Percentiles rank a stretch among this genome's conserved stretches.
phyloP scores from a whole-genome alignment of 805 yeast genomes.

The Candida schatavii region DNA sequence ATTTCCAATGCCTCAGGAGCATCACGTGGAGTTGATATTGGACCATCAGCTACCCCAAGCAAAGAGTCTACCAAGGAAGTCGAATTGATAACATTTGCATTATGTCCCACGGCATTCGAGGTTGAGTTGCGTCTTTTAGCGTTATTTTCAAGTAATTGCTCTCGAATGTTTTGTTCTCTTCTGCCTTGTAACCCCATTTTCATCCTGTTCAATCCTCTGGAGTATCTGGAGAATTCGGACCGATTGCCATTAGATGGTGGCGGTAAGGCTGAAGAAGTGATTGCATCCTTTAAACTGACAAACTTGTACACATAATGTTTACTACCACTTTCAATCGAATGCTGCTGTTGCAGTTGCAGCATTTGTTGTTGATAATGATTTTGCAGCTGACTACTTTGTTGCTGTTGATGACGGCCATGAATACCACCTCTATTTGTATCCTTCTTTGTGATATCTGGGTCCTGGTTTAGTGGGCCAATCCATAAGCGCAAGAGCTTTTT shows the following conservation, averaged over 20 bases:
- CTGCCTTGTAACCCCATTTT: conserved; percentile 31
- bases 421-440: neutral
- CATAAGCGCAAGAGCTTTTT: conserved; percentile 32
- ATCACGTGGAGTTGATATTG: neutral
- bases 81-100: neutral
- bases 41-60: neutral
- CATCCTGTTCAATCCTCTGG: conserved; percentile 35
- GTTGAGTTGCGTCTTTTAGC: neutral
- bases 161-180: conserved; percentile 4
- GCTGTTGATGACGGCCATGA: neutral
- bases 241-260: conserved; percentile 8
- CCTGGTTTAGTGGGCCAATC: conserved; percentile 17
- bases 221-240: conserved; percentile 19
- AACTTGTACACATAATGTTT: conserved; percentile 20
- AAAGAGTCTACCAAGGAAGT: conserved; percentile 11
- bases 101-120: neutral
- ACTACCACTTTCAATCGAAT: neutral
- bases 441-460: neutral
- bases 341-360: neutral
- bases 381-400: neutral
- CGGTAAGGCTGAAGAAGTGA: conserved; percentile 16
- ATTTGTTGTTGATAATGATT: too few species aligned
- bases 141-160: conserved; percentile 1
- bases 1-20: neutral
- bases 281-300: conserved; percentile 33